Evolutionary conservation across 129 eudicot genomes (phyloP), one percentile per base, ranked within the genome.

Genomic region (Tagetes erecta): DNA sequence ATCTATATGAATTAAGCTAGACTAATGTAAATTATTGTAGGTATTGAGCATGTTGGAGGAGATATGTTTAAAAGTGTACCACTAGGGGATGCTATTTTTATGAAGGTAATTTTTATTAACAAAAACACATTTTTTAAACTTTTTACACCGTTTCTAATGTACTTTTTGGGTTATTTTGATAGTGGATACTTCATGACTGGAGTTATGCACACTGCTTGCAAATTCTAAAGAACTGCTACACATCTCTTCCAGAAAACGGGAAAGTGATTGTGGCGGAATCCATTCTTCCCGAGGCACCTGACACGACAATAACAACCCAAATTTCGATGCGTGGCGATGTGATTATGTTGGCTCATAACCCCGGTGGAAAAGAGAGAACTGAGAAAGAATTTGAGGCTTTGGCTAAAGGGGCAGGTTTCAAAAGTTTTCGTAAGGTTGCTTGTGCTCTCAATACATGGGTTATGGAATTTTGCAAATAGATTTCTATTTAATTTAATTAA

Each of bases 101-200:
- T 87, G 93, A 90, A 90, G 96, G 96, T 87, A 10, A 6, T 36
- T 10, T 46, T 49, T 5, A 10, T 10, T 8, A 44, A 7, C 6
- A 1, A 6, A 8, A 1, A 42, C 46, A 3, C 6, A 3, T 2
- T 47, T 47, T 47, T 8, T 0, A 20, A 1, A 9, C 2, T 51
- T 14, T 12, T n/a, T 14, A 3, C 14, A n/a, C 14, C 58, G 14
- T 51, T 13, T 12, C 31, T 37, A 0, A 38, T 13, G 3, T 37
- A 58, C 6, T 67, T 5, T 57, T 69, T 14, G 50, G 62, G 47
- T 62, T 31, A 14, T 8, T 64, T 34, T 35, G 12, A 71, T 75
- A 91, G 97, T 86, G 95, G 88, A 84, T 91, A 27, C 87, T 92
- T 36, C 97, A 91, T 78, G 92, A 88, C 75, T 91, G 97, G 97